phyloP scores from a whole-genome alignment of 2,329 filamentous ascomycete genomes.

The Berkeleyomyces rouxiae region DNA sequence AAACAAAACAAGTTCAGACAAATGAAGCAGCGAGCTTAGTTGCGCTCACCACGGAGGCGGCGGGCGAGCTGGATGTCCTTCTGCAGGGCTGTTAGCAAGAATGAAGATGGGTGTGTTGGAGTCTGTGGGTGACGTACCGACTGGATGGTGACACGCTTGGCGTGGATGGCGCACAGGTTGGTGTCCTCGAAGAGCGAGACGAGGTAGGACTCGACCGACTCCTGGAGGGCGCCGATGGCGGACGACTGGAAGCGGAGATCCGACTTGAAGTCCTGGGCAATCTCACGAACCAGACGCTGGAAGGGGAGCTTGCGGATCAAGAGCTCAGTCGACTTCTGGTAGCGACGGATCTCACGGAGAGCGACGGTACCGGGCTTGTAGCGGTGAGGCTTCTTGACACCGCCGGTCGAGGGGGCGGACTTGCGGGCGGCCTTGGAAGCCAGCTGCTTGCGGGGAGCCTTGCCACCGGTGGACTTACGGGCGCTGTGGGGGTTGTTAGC shows the following conservation, averaged over 20 bases:
- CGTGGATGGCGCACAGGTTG: slow-evolving; percentile 96
- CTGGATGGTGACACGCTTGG: slow-evolving; percentile 98
- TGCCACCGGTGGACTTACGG: slow-evolving; percentile 65
- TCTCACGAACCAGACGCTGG: slow-evolving; percentile 93
- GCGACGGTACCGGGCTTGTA: slow-evolving; percentile 88
- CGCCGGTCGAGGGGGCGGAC: slow-evolving; percentile 88
- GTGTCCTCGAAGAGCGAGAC: slow-evolving; percentile 97
- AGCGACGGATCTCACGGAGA: slow-evolving; percentile 95
- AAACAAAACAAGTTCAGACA: slow-evolving; percentile 4
- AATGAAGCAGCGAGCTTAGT: slow-evolving; percentile 34
- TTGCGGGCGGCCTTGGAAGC: slow-evolving; percentile 99
- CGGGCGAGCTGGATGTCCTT: slow-evolving; percentile 97
- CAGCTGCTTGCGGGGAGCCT: slow-evolving; percentile 84
- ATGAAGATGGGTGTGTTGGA: too few species aligned
- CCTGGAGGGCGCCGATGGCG: slow-evolving; percentile 91
- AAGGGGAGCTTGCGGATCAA: slow-evolving; percentile 95
- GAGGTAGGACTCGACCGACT: slow-evolving; percentile 97
- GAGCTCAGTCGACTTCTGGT: slow-evolving; percentile 94
- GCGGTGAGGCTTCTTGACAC: slow-evolving; percentile 91
- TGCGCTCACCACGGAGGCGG: slow-evolving; percentile 84
- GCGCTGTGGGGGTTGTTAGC: slow-evolving; percentile 21
- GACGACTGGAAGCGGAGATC: slow-evolving; percentile 96
- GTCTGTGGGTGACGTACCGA: slow-evolving; percentile 22
- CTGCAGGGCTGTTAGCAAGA: slow-evolving; percentile 6
- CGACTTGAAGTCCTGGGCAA: slow-evolving; percentile 89